Conservation (phyloP, 116 monocot genomes). For the Posidonia oceanica region DNA sequence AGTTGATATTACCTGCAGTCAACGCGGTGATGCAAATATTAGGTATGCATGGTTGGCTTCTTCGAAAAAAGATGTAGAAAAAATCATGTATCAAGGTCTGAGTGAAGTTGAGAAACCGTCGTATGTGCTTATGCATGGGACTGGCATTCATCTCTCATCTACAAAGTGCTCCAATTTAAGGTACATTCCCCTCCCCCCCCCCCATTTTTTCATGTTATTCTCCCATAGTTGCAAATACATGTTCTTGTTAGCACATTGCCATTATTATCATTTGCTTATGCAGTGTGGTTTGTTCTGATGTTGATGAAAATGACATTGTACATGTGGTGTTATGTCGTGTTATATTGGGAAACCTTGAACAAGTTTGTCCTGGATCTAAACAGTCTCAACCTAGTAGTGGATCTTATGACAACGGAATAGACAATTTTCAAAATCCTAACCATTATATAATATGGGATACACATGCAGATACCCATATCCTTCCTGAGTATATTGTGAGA, state of each 20-base stretch:
- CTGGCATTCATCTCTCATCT: constrained; percentile 57
- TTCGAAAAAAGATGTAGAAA: constrained; percentile 37
- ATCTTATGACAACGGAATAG: constrained; percentile 71
- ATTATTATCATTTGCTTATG: constrained; percentile 17
- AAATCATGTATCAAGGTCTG: constrained; percentile 38
- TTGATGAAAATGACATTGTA: constrained; percentile 60
- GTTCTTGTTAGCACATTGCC: background rate
- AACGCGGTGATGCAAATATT: constrained; percentile 73
- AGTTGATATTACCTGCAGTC: constrained; percentile 28
- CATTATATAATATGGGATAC: constrained; percentile 76
- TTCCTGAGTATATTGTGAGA: constrained; percentile 67
- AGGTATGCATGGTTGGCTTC: constrained; percentile 83
- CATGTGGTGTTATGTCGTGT: constrained; percentile 84
- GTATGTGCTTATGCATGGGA: constrained; percentile 29
- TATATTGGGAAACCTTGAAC: constrained; percentile 79
- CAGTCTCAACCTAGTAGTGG: constrained; percentile 73
- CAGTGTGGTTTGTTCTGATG: constrained; percentile 63
- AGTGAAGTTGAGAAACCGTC: constrained; percentile 25
- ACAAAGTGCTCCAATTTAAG: constrained; percentile 53
- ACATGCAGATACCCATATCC: constrained; percentile 48
- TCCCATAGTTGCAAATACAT: background rate
- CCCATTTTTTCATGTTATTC: background rate
- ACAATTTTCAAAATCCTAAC: constrained; percentile 74
- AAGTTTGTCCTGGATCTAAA: constrained; percentile 45
- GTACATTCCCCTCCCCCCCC: constrained; percentile 13